Evolutionary conservation across 2,329 filamentous ascomycete species (phyloP).

Genomic region (Aspergillus felis): DNA sequence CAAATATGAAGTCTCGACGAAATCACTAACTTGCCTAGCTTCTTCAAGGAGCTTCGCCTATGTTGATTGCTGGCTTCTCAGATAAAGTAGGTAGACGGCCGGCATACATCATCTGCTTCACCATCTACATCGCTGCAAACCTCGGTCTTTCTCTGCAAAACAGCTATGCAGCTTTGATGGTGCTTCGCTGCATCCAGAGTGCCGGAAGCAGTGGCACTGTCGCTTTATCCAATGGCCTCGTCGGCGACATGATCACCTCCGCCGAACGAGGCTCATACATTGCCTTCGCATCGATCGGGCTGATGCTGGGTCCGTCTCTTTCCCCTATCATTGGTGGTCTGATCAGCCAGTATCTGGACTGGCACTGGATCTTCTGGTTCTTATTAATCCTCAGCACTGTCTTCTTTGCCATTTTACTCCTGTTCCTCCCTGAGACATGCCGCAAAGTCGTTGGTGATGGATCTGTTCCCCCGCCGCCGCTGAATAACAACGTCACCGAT

Average conservation of each 20-base stretch:
- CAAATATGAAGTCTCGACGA: background rate
- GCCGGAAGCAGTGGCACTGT: constrained; percentile 41
- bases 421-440: constrained; percentile 54
- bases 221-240: constrained; percentile 37
- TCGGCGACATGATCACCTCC: constrained; percentile 62
- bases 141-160: constrained; percentile 38
- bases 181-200: constrained; percentile 39
- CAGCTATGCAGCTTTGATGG: constrained; percentile 35
- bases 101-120: constrained; percentile 52
- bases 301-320: constrained; percentile 45
- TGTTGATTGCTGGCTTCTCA: constrained; percentile 50
- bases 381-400: constrained; percentile 50
- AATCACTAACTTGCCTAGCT: constrained; percentile 2
- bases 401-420: constrained; percentile 52
- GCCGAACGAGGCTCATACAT: constrained; percentile 61
- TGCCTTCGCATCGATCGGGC: constrained; percentile 27
- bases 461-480: constrained; percentile 23
- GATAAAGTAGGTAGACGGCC: constrained; percentile 50
- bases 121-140: constrained; percentile 42
- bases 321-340: constrained; percentile 62
- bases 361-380: constrained; percentile 65
- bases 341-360: constrained; percentile 61
- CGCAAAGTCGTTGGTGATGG: constrained; percentile 40
- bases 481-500: constrained; percentile 22
- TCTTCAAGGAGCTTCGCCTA: constrained; percentile 43